Conservation (phyloP, 352 stramenopile genomes). For the Phytophthora melonis region DNA sequence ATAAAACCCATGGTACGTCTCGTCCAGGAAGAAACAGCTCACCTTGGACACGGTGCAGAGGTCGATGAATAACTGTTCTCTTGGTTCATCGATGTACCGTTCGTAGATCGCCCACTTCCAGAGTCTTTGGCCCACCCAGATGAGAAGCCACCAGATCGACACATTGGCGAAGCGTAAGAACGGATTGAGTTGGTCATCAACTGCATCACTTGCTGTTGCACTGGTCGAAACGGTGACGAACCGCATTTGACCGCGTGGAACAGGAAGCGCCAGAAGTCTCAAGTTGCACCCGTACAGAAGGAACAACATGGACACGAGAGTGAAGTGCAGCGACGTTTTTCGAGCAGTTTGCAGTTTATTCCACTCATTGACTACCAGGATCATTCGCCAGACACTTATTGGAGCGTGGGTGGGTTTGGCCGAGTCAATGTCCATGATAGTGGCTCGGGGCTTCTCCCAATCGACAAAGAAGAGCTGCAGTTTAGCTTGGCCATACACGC, state of each 20-base stretch:
- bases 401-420: conserved; percentile 53
- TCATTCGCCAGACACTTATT: conserved; percentile 94
- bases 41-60: conserved; percentile 95
- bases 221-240: conserved; percentile 45
- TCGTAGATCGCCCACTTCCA: conserved; percentile 93
- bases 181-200: conserved; percentile 72
- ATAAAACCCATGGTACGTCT: conserved; percentile 95
- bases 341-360: conserved; percentile 90
- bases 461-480: conserved; percentile 94
- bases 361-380: conserved; percentile 95
- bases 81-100: conserved; percentile 74
- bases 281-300: conserved; percentile 86
- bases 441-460: conserved; percentile 91
- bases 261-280: conserved; percentile 55
- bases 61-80: conserved; percentile 91
- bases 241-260: conserved; percentile 63
- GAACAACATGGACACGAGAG: conserved; percentile 88
- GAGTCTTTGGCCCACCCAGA: conserved; percentile 80
- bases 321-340: conserved; percentile 84
- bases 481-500: conserved; percentile 84
- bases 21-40: conserved; percentile 92
- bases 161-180: conserved; percentile 93
- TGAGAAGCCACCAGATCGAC: conserved; percentile 84
- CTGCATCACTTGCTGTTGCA: conserved; percentile 8
- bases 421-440: conserved; percentile 67